Evolutionary conservation across 352 stramenopile species (phyloP).

Genomic region (Aphanomyces stellatus): DNA sequence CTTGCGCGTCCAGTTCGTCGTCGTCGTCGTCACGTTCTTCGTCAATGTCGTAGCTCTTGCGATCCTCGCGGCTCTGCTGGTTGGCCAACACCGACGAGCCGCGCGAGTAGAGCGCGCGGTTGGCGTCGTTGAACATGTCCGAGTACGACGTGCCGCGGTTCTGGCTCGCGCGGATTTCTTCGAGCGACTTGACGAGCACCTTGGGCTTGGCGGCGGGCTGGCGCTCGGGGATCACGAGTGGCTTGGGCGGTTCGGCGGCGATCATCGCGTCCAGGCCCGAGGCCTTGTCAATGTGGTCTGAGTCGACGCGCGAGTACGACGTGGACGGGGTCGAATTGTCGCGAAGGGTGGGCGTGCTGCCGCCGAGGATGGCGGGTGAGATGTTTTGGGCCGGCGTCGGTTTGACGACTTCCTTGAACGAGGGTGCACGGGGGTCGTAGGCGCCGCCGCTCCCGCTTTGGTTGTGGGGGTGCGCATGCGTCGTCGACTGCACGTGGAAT

Average conservation of each 20-base stretch:
- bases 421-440: too few relatives aligned
- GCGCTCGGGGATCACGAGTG: constrained; percentile 1
- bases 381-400: background rate
- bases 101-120: constrained; percentile 8
- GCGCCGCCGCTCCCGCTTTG: too few relatives aligned
- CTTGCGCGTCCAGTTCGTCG: constrained; percentile 17
- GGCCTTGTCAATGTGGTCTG: background rate
- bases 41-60: constrained; percentile 71
- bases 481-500: background rate
- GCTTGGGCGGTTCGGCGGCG: background rate
- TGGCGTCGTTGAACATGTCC: constrained; percentile 18
- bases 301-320: constrained; percentile 15
- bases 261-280: background rate
- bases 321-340: constrained; percentile 5
- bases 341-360: background rate
- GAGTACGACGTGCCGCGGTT: constrained; percentile 8
- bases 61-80: constrained; percentile 26
- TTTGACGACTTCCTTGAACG: too few relatives aligned
- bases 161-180: background rate
- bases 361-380: background rate
- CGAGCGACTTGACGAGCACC: constrained; percentile 13
- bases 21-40: constrained; percentile 36
- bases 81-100: background rate
- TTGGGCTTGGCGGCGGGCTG: background rate
- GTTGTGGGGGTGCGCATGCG: background rate